Evolutionary conservation across 2,329 filamentous ascomycete species (phyloP), one percentile per base, ranked within the genome.

Genomic region (Penicillium frequentans): DNA sequence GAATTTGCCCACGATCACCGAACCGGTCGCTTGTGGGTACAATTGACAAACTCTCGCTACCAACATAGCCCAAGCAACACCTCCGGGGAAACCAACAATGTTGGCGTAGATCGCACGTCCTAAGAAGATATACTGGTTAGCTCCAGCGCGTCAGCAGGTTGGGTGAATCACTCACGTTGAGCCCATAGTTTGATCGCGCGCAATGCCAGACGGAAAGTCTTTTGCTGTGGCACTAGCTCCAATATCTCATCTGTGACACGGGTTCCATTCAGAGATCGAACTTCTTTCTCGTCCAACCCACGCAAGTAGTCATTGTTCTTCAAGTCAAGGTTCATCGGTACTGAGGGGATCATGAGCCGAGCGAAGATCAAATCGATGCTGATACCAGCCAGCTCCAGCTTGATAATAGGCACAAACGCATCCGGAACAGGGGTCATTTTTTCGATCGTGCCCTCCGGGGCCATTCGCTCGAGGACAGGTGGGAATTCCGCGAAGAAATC

Each of bases 21-120:
- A 91, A 19, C 90, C 90, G 9, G 91, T 90, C 7, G 95, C 95
- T 71, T 91, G 92, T 14, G 95, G 95, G 68, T 98, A 99, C 16
- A 99, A 84, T 75, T 99, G 95, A 74, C 95, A 98, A 43, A 98
- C 90, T 62, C 95, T 86, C 51, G 95, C 95, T 27, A 98, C 93
- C 69, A 99, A 84, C 90, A 99, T 97, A 13, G 93, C 95, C 91
- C 93, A 99, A 5, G 95, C 95, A 42, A 99, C 93, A 76, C 95
- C 95, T 66, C 95, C 95, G 2, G 95, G 95, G 65, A 95, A 99
- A 26, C 95, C 95, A 75, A 96, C 92, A 62, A 98, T 93, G 69
- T 97, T 97, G 62, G 91, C 91, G 71, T 98, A 98, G 48, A 98
- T 91, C 24, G 90, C 95, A 59, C 93, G 90, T 51, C 88, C 78